Base-by-base conservation (phyloP, 352 stramenopile species). In the Phytophthora hibernalis region DNA sequence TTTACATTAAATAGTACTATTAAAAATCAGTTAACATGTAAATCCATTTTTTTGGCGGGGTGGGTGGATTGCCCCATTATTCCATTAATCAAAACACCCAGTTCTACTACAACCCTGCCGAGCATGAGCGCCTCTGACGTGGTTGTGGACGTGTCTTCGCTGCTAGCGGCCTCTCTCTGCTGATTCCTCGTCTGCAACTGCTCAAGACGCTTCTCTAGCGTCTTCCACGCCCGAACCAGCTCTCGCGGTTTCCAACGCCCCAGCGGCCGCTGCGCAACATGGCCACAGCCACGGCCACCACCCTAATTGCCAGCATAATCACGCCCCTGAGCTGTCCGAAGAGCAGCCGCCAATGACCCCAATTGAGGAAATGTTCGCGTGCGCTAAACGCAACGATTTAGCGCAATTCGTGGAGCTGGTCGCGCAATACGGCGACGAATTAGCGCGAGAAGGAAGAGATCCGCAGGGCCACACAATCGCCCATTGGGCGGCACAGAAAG, bases 401-500 rank as follows among this genome's bases (percentile, higher is more conserved):
- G 45, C 54, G 47, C 70, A 77, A 2, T 87, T 92, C 52, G 68
- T 82, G 30, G 72, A 81, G 59, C 49, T 95, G 35, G 65, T 86
- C 18, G 66, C 62, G 12, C 50, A 79, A 31, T 74, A 86, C 54
- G 78, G 76, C 45, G 62, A 72, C 30, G 54, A 79, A 49, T 21
- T 92, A 33, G 70, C 70, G 45, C 70, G 52, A 31, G 64, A 70
- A 5, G 37, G 62, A 59, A 71, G 80, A 33, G 86, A 95, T 59
- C 54, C 76, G 1, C 77, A 85, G 64, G 86, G 86, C 45, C 85
- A 95, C 71, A 92, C 86, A 43, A 52, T 92, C 33, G 65, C 75
- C 26, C 86, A 95, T 66, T 95, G 86, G 84, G 72, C 82, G 28
- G 84, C 86, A 21, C 84, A 93, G 66, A 73, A 77, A 16, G 70